Evolutionary conservation across 345 rosid species (phyloP), one percentile per base, ranked within the genome.

Genomic region (Ceriops decandra): DNA sequence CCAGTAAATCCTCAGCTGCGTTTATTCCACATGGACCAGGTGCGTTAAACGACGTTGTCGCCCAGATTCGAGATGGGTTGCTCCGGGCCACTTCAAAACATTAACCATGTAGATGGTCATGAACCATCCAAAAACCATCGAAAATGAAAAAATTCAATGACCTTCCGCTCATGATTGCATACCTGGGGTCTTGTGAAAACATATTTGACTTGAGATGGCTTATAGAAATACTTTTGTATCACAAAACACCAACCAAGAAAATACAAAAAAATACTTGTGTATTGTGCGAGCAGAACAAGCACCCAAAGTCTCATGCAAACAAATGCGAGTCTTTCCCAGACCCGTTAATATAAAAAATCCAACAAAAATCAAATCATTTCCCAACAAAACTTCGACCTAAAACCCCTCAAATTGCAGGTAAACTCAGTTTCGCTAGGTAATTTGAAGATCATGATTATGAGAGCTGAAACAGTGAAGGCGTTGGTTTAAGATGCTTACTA

Each of bases 401-500:
- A 54, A 32, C 53, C 61, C 59, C 68, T 57, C 51, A 26, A 69
- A 68, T 46, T 24, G 36, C 38, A 30, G 73, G 33, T 53, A 46
- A 66, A 57, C 60, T 57, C 56, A n/a, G 68, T 68, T 24, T 46
- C 62, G 67, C 62, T 52, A 3, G 69, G 58, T 56, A 54, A 58
- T 52, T 27, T 26, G 58, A 52, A 51, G 46, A 72, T 51, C 47
- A 52, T 58, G 62, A 72, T 33, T 22, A 32, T 4, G 52, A 51
- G 63, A 57, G 63, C 59, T 57, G 46, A 26, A 67, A 76, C 51
- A 19, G 65, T 26, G 53, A 52, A 1, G 70, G 32, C 60, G 68
- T 26, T 36, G 70, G 74, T 70, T 67, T 30, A 32, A 47, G 57
- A 64, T 59, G 49, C 73, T 69, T 67, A 80, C 36, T 60, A 59